Evolutionary conservation across 2,329 filamentous ascomycete genomes (phyloP).

Genomic region (Zymoseptoria ardabiliae): DNA sequence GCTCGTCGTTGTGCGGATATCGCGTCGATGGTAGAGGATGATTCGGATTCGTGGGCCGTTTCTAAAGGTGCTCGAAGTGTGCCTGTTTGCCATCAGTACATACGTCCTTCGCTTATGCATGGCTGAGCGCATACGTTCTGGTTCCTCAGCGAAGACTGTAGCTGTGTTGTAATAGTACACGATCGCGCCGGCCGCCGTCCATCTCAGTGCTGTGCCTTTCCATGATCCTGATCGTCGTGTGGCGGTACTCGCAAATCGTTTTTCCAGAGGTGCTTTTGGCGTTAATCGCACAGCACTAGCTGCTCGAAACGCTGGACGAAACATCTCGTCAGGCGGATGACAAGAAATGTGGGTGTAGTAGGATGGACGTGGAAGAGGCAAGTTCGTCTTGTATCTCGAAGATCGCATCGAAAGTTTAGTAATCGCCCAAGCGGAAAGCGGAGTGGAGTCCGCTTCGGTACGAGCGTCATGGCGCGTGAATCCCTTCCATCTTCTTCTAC

Average conservation of each 20-base stretch:
- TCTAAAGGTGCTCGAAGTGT: constrained; percentile 31
- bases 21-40: constrained; percentile 38
- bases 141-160: constrained; percentile 76
- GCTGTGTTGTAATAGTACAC: constrained; percentile 95
- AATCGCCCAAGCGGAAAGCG: not conserved
- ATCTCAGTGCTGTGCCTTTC: constrained; percentile 68
- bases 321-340: constrained; percentile 37
- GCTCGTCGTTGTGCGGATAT: constrained; percentile 37
- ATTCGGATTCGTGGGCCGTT: constrained; percentile 35
- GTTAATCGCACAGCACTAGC: constrained; percentile 24
- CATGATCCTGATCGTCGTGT: constrained; percentile 64
- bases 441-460: not conserved
- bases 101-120: not conserved
- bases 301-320: constrained; percentile 44
- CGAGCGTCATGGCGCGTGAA: not conserved
- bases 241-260: constrained; percentile 51
- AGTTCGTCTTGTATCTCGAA: not conserved
- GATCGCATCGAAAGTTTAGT: constrained; percentile 3
- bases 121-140: constrained; percentile 51
- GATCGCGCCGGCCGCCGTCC: constrained; percentile 66
- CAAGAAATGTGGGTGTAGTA: constrained; percentile 3
- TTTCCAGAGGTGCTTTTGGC: constrained; percentile 30
- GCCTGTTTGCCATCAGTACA: constrained; percentile 19
- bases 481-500: not conserved
- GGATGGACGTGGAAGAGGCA: constrained; percentile 4